phyloP scores from a whole-genome alignment of 2,329 filamentous ascomycete genomes.

The Pseudogymnoascus sp. region DNA sequence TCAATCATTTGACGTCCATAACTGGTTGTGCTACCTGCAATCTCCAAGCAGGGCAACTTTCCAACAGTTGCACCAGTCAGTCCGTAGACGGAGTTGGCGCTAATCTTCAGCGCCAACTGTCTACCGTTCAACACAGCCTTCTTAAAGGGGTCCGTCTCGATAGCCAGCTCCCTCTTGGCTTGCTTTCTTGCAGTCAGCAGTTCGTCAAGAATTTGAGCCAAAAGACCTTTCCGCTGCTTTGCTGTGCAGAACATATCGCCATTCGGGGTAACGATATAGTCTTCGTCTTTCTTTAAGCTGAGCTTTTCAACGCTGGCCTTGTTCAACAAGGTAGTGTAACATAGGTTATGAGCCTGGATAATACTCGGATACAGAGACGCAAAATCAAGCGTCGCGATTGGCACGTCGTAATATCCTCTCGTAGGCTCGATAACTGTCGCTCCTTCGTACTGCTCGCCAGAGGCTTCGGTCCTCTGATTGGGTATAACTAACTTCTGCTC shows the following conservation, averaged over 20 bases:
- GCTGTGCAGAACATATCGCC: conserved; percentile 85
- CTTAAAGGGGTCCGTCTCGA: conserved; percentile 92
- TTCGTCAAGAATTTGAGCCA: conserved; percentile 94
- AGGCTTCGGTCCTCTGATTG: conserved; percentile 61
- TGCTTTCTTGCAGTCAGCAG: conserved; percentile 84
- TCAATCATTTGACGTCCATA: conserved; percentile 99
- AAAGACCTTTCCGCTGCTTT: conserved; percentile 80
- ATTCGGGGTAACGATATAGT: conserved; percentile 94
- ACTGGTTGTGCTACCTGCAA: conserved; percentile 93
- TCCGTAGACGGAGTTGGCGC: conserved; percentile 96
- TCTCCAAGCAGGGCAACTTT: conserved; percentile 87
- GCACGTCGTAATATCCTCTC: conserved; percentile 87
- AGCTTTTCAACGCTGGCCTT: conserved; percentile 69
- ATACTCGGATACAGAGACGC: conserved; percentile 97
- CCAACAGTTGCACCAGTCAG: conserved; percentile 92
- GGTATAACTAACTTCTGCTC: conserved; percentile 93
- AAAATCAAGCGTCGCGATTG: conserved; percentile 95
- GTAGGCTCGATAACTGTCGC: conserved; percentile 96
- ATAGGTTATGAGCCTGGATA: conserved; percentile 96
- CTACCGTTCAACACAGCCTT: conserved; percentile 96
- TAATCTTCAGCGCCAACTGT: conserved; percentile 91
- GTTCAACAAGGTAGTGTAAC: conserved; percentile 88
- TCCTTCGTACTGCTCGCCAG: conserved; percentile 90
- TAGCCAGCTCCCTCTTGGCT: conserved; percentile 80
- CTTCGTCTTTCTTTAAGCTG: conserved; percentile 72